phyloP scores from a whole-genome alignment of 2,329 filamentous ascomycete species.

The Aspergillus tanneri region DNA sequence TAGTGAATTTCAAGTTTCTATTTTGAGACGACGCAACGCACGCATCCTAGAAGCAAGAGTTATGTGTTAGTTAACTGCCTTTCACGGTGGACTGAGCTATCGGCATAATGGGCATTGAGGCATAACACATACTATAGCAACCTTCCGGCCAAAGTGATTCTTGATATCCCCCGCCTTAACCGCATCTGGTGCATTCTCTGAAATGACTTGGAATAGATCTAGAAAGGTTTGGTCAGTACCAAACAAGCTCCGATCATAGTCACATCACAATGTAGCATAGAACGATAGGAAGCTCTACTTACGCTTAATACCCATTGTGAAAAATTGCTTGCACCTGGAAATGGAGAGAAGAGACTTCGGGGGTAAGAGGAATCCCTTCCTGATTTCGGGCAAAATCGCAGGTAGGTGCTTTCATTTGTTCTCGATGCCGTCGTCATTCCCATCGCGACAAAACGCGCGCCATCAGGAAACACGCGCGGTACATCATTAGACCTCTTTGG shows the following conservation, averaged over 20 bases:
- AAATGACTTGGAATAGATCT: conserved; percentile 77
- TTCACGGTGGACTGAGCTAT: too few relatives aligned
- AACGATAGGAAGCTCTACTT: conserved; percentile 22
- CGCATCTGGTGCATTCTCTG: conserved; percentile 90
- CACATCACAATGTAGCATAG: too few relatives aligned
- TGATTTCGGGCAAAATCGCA: not conserved
- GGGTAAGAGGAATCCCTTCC: not conserved
- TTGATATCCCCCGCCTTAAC: conserved; percentile 98
- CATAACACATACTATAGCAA: conserved; percentile 74
- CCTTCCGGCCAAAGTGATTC: conserved; percentile 96
- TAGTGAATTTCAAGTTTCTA: not conserved
- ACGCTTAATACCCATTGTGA: conserved; percentile 54
- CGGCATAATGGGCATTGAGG: not conserved
- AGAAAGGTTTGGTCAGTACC: conserved; percentile 16
- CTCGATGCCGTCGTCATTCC: conserved; percentile 1
- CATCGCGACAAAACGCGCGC: conserved; percentile 17
- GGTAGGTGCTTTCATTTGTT: not conserved
- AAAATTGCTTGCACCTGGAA: not conserved
- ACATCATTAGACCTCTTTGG: conserved; percentile 20
- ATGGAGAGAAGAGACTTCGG: not conserved
- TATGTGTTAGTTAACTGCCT: conserved; percentile 10
- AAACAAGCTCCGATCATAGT: conserved; percentile 42
- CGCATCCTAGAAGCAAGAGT: conserved; percentile 54
- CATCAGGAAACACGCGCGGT: conserved; percentile 20
- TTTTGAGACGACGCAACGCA: conserved; percentile 32